phyloP scores from a whole-genome alignment of 257 asterid genomes.

The Ligustrum vulgare region DNA sequence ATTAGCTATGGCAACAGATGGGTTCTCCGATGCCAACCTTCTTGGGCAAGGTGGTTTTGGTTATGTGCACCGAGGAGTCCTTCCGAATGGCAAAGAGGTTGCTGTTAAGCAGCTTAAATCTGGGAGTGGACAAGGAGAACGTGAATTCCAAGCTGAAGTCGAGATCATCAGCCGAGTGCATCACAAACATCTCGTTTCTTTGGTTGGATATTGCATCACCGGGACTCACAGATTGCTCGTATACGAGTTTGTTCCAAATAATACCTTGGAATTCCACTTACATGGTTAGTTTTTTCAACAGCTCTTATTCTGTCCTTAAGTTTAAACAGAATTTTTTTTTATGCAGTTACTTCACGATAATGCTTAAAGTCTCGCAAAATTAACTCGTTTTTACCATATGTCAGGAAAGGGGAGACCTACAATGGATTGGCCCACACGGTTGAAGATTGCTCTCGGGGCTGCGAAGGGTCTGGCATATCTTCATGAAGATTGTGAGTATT shows the following conservation, averaged over 20 bases:
- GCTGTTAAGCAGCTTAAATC: slow-evolving; percentile 85
- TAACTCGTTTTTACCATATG: background rate
- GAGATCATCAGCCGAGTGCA: slow-evolving; percentile 47
- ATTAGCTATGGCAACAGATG: slow-evolving; percentile 85
- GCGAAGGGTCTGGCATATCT: slow-evolving; percentile 40
- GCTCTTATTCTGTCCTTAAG: too few relatives aligned
- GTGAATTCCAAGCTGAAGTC: slow-evolving; percentile 49
- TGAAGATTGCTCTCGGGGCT: slow-evolving; percentile 68
- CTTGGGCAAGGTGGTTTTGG: slow-evolving; percentile 99
- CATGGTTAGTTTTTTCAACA: slow-evolving; percentile 39
- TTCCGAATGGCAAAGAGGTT: slow-evolving; percentile 85
- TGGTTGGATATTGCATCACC: slow-evolving; percentile 58
- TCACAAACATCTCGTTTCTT: slow-evolving; percentile 62
- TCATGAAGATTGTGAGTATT: slow-evolving; percentile 57
- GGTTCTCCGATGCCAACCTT: slow-evolving; percentile 82
- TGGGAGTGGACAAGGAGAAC: slow-evolving; percentile 82
- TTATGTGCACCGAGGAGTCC: slow-evolving; percentile 82
- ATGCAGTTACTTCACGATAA: background rate
- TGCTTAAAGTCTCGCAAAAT: background rate
- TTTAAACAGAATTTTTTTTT: background rate
- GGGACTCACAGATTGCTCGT: slow-evolving; percentile 50
- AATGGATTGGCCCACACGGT: slow-evolving; percentile 62
- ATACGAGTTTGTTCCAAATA: slow-evolving; percentile 66
- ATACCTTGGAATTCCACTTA: slow-evolving; percentile 60
- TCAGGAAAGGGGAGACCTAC: slow-evolving; percentile 53